Percentiles rank a stretch among this genome's conserved stretches.
phyloP scores from a whole-genome alignment of 1,284 basidiomycete genomes.

The Cutaneotrichosporon sp. region DNA sequence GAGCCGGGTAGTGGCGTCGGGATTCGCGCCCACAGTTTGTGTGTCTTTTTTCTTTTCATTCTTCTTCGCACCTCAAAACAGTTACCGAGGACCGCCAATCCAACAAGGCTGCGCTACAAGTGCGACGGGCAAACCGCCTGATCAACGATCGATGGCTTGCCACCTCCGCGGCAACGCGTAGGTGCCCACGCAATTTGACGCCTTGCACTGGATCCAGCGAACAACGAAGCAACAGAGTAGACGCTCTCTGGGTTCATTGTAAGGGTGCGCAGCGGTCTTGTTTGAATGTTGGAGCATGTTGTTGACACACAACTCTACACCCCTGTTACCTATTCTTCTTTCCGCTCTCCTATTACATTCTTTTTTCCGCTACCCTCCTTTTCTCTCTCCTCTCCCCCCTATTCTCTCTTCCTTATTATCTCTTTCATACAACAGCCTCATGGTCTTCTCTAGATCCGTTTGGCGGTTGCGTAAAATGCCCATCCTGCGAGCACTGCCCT shows the following conservation, averaged over 20 bases:
- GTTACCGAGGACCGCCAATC: background rate
- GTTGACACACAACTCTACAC: slow-evolving; percentile 20
- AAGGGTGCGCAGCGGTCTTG: slow-evolving; percentile 19
- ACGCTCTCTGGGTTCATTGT: slow-evolving; percentile 13
- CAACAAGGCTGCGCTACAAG: background rate
- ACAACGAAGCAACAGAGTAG: background rate
- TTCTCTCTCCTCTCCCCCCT: slow-evolving; percentile 6
- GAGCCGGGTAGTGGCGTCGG: slow-evolving; percentile 28
- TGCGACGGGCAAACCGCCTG: background rate
- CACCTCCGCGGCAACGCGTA: no score
- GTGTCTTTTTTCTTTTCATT: background rate
- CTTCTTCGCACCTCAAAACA: background rate
- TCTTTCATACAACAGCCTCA: slow-evolving; percentile 19
- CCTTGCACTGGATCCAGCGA: slow-evolving; percentile 8
- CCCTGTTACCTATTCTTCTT: slow-evolving; percentile 1
- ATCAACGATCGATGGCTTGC: background rate
- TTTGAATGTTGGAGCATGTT: slow-evolving; percentile 16
- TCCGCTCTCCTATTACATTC: slow-evolving; percentile 8
- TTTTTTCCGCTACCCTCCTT: slow-evolving; percentile 6
- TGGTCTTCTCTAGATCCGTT: slow-evolving; percentile 20
- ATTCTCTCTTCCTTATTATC: slow-evolving; percentile 6
- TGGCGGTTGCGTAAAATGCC: slow-evolving; percentile 20
- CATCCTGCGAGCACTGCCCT: slow-evolving; percentile 7
- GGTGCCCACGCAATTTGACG: no score
- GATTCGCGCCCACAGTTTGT: slow-evolving; percentile 1